A percentile compares a stretch with the other conserved stretches of the same genome.
These are phyloP conservation scores for Somion occarium DNA, from an alignment of 1,284 basidiomycete species.

Conservation along the genomic window DNA sequence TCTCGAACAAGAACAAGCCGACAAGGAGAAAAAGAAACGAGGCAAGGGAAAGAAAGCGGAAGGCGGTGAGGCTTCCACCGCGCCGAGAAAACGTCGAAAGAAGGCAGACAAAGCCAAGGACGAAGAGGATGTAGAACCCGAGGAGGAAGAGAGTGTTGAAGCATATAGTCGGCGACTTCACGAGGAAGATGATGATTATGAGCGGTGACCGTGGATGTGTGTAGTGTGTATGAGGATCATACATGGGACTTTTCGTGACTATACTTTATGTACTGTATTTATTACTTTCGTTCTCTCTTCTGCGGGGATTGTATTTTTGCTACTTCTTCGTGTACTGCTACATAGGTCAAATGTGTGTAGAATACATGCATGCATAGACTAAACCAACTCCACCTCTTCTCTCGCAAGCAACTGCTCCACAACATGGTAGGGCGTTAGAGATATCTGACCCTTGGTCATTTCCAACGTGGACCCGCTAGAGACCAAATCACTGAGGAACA, in stretches of 20 bases:
- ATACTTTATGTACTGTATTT: slow-evolving; percentile 1
- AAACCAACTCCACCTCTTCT: slow-evolving; percentile 72
- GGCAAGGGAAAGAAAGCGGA: slow-evolving; percentile 39
- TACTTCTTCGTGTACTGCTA: not conserved
- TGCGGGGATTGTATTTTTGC: not conserved
- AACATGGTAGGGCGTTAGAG: slow-evolving; percentile 62
- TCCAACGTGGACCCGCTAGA: slow-evolving; percentile 55
- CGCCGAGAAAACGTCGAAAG: slow-evolving; percentile 9
- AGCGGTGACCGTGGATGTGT: slow-evolving; percentile 2
- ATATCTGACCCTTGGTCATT: slow-evolving; percentile 68
- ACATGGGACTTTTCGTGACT: not conserved
- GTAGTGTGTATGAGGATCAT: slow-evolving; percentile 2
- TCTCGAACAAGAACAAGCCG: slow-evolving; percentile 54
- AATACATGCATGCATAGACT: slow-evolving; percentile 2
- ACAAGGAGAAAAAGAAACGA: slow-evolving; percentile 46
- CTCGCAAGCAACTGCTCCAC: slow-evolving; percentile 65
- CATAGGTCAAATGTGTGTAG: not conserved
- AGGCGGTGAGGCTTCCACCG: slow-evolving; percentile 24
- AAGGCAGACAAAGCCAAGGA: slow-evolving; percentile 14
- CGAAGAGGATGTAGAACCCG: slow-evolving; percentile 17
- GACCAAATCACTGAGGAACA: not conserved
- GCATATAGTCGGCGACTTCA: slow-evolving; percentile 4
- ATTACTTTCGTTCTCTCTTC: not conserved
- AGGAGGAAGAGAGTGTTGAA: slow-evolving; percentile 13
- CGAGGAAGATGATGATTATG: slow-evolving; percentile 20